Base-by-base conservation (phyloP, 192 early-diverging fungal species). In the Rhizophagus prolifer region DNA sequence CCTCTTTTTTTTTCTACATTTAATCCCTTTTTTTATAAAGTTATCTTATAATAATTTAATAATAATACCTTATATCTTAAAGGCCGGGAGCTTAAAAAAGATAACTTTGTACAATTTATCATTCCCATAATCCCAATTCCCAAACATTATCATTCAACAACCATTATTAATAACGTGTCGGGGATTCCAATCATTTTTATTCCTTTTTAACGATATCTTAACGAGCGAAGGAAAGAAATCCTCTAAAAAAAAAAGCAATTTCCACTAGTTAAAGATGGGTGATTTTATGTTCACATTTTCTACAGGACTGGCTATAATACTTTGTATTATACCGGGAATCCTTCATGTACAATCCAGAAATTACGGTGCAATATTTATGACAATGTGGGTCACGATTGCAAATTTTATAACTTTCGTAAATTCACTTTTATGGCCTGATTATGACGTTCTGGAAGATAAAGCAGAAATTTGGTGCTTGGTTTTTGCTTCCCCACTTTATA, bases 361-460 rank as follows among this genome's bases (percentile, higher is more conserved):
- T 73, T 73, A 26, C 7, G 71, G 71, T 25, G 71, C 71, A 3
- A 73, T 73, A 36, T 36, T 73, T 3, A 73, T 73, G 71, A 73
- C 71, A 9, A 31, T 73, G 10, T 73, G 71, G 71, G 30, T 73
- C 0, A 4, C 23, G 0, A 6, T 21, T 0, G 9, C 58, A 13
- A 73, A 73, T 60, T 13, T 36, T 25, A 73, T 73, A 21, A 12
- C 19, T 2, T 73, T 73, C 16, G 31, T 59, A 9, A 73, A 73
- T 36, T 73, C 71, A 4, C 7, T 73, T 13, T 12, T 73, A 21
- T 73, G 71, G 71, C 26, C 71, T 12, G 54, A 73, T 26, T 21
- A 16, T n/a, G 2, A 21, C 0, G 9, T 44, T 60, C 9, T 73
- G 7, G 30, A 60, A 3, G 71, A 73, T 38, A 60, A 60, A 12